Conservation (phyloP, 2,329 filamentous ascomycete genomes). For the Paecilomyces formosus region DNA sequence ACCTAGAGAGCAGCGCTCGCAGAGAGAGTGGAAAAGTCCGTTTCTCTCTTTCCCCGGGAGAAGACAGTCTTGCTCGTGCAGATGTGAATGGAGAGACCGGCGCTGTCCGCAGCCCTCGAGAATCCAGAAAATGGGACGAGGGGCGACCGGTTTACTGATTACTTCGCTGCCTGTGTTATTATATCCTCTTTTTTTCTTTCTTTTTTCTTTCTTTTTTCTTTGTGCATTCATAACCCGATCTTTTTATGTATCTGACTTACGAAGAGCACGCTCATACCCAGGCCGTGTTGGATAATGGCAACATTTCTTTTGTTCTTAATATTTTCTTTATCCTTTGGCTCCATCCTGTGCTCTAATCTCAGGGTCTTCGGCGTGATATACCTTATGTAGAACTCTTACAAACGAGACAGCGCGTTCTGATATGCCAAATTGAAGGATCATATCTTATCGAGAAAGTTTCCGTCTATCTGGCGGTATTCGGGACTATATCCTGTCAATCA, state of each 20-base stretch:
- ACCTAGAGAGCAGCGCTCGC: slow-evolving; percentile 16
- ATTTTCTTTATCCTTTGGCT: background rate
- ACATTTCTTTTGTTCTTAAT: background rate
- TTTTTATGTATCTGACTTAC: background rate
- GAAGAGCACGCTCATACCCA: background rate
- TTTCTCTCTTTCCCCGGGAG: slow-evolving; percentile 18
- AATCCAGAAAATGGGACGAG: slow-evolving; percentile 33
- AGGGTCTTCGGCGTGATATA: background rate
- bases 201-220: background rate
- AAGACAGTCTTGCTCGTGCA: slow-evolving; percentile 8
- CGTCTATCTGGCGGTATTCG: too few species aligned
- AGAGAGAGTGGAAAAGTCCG: slow-evolving; percentile 18
- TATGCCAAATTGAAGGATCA: too few species aligned
- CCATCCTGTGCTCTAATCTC: background rate
- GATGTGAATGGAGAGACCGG: slow-evolving; percentile 8
- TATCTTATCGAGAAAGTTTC: too few species aligned
- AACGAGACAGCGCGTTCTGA: too few species aligned
- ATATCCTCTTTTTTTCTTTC: background rate
- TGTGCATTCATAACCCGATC: background rate
- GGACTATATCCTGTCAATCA: too few species aligned
- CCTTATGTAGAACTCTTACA: background rate
- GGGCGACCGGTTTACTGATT: slow-evolving; percentile 20
- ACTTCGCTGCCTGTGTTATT: background rate
- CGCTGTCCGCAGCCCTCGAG: slow-evolving; percentile 17
- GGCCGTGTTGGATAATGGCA: background rate